Evolutionary conservation across 1,284 basidiomycete genomes (phyloP), one percentile per base, ranked within the genome.

Genomic region (Tremellales sp.): DNA sequence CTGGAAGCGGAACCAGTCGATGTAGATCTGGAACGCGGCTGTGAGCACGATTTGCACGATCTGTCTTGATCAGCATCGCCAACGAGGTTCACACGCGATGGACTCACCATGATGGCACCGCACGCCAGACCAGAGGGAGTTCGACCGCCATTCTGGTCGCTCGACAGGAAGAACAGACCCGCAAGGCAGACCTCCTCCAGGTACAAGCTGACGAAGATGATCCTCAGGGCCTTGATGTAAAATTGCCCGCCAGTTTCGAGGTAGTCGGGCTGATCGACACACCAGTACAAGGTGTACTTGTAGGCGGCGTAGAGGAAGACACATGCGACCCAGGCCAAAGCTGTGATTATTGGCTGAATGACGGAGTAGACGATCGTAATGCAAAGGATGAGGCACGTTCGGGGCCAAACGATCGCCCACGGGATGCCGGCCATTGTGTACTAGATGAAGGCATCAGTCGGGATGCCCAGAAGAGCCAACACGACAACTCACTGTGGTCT

Each of bases 271-370:
- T 75, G 74, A 54, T 72, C 69, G 45, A 67, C 65, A 50, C 64
- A 65, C 73, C 73, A 75, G 45, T 64, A 55, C 15, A 75, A 57
- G 35, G 64, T 52, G 64, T 74, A 75, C 58, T 74, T 74, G 72
- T 73, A 70, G 21, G 66, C 64, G 21, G 60, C 58, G 64, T 72
- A 75, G 37, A 73, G 56, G 24, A 75, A 46, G 46, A 57, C 21
- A 44, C 71, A 62, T 12, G 68, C 69, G 45, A 73, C 54, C 23
- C 68, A 22, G 17, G 62, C 61, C 46, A 75, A 57, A 26, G 66
- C 42, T 23, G 57, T 60, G 48, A 74, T 73, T 51, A 75, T 53
- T 17, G 74, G 74, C 54, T 75, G 74, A 48, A 75, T 72, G 46
- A 71, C 59, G 25, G 69, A 68, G 60, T 75, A 75, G 57, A 74